These are phyloP conservation scores for Monosporozyma siamensis DNA, from an alignment of 805 yeast species.

Conservation along the genomic window DNA sequence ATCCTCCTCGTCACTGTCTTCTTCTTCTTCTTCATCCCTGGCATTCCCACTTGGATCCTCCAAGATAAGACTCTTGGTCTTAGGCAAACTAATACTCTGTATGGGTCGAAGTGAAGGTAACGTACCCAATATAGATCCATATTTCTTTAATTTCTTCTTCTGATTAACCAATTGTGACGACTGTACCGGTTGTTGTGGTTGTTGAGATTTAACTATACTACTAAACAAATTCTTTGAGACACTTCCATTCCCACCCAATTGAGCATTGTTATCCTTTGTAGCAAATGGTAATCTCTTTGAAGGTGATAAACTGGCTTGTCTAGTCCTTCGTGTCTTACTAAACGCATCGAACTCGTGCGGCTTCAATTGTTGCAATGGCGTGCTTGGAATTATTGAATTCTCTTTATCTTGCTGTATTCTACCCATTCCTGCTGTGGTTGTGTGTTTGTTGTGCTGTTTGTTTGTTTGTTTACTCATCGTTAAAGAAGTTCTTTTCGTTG, in stretches of 20 bases:
- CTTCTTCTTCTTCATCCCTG: background rate
- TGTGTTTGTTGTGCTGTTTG: background rate
- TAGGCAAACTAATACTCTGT: slow-evolving; percentile 14
- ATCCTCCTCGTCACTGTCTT: slow-evolving; percentile 1
- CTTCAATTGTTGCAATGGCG: slow-evolving; percentile 3
- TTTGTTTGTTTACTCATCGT: background rate
- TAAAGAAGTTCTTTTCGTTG: too few species aligned
- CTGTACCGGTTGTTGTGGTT: too few species aligned
- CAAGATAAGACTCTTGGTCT: slow-evolving; percentile 23
- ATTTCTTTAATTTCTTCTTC: slow-evolving; percentile 25
- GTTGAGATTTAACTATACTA: slow-evolving; percentile 1
- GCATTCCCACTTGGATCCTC: slow-evolving; percentile 18
- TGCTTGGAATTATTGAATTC: slow-evolving; percentile 7
- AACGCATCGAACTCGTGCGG: slow-evolving; percentile 1
- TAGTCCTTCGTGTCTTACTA: background rate
- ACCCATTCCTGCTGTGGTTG: background rate
- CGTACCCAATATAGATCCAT: slow-evolving; percentile 23
- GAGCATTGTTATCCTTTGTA: slow-evolving; percentile 25
- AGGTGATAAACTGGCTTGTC: background rate
- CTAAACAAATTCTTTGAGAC: slow-evolving; percentile 1
- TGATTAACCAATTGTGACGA: too few species aligned
- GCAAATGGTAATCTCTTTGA: slow-evolving; percentile 23
- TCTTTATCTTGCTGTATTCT: slow-evolving; percentile 4
- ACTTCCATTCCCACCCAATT: too few species aligned
- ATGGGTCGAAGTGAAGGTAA: background rate